These are phyloP conservation scores for Nicotiana tabacum DNA, from an alignment of 257 asterid species.

Conservation along the genomic window DNA sequence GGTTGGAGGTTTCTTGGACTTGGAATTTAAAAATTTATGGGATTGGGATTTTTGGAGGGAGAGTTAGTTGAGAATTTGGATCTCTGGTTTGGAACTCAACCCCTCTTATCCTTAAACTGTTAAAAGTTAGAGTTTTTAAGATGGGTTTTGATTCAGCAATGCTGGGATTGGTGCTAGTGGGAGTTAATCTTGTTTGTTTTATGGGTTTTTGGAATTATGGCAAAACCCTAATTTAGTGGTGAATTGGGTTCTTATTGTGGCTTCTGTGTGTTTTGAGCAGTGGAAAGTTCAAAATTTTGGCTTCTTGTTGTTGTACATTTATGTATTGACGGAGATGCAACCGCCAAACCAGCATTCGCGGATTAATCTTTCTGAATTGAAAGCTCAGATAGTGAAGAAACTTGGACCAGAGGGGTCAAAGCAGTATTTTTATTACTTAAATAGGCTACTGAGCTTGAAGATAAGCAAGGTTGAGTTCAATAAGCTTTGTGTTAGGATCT, in stretches of 20 bases:
- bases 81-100: conserved; percentile 43
- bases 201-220: conserved; percentile 43
- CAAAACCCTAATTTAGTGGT: conserved; percentile 45
- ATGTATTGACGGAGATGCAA: conserved; percentile 58
- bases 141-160: conserved; percentile 39
- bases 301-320: conserved; percentile 45
- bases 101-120: conserved; percentile 24
- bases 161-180: conserved; percentile 32
- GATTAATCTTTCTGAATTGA: conserved; percentile 69
- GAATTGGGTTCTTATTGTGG: conserved; percentile 11
- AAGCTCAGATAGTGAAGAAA: conserved; percentile 66
- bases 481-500: conserved; percentile 57
- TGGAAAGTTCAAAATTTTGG: conserved; percentile 23
- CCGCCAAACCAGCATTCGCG: conserved; percentile 75
- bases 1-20: conserved; percentile 16
- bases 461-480: conserved; percentile 69
- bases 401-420: conserved; percentile 74
- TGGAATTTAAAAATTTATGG: conserved; percentile 30
- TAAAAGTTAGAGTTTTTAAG: conserved; percentile 32
- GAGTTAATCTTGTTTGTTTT: conserved; percentile 37
- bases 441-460: conserved; percentile 60
- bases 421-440: conserved; percentile 70
- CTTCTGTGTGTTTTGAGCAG: conserved; percentile 16
- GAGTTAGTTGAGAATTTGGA: conserved; percentile 51
- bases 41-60: conserved; percentile 62